phyloP scores from a whole-genome alignment of 2,329 filamentous ascomycete species.

The Dactylellina sp. region DNA sequence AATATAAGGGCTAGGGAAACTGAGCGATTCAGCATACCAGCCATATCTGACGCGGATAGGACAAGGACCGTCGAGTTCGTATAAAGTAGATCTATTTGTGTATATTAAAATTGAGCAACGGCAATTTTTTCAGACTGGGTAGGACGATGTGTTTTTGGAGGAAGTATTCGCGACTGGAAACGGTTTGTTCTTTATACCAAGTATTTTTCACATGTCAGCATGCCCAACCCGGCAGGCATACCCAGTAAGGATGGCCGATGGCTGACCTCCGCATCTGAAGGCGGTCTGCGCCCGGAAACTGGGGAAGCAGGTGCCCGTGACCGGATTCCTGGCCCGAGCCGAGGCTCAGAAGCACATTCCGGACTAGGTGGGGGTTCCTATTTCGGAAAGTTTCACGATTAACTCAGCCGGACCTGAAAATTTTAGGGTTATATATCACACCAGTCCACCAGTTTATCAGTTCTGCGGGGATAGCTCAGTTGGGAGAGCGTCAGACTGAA shows the following conservation, averaged over 20 bases:
- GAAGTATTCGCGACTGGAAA: background rate
- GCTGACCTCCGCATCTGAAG: slow-evolving; percentile 8
- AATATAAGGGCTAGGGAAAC: background rate
- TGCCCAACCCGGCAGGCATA: background rate
- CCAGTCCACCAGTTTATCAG: no score
- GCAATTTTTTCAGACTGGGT: no score
- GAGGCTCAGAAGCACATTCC: slow-evolving; percentile 43
- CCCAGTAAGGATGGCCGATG: background rate
- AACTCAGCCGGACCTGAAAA: no score
- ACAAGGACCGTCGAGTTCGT: no score
- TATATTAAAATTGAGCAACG: no score
- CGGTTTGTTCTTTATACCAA: slow-evolving; percentile 16
- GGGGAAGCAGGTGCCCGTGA: slow-evolving; percentile 2
- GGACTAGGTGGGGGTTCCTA: background rate
- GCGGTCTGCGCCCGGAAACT: slow-evolving; percentile 8
- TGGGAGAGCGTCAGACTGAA: slow-evolving; percentile 5
- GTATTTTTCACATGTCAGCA: slow-evolving; percentile 41
- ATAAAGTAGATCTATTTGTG: no score
- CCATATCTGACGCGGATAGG: slow-evolving; percentile 15
- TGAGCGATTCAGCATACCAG: slow-evolving; percentile 13
- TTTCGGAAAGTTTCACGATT: background rate
- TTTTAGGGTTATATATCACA: background rate
- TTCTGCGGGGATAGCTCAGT: background rate
- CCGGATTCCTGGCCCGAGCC: slow-evolving; percentile 22
- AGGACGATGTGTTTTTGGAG: background rate